phyloP scores from a whole-genome alignment of 768 basidiomycete genomes.

The Cystobasidium onofrii region DNA sequence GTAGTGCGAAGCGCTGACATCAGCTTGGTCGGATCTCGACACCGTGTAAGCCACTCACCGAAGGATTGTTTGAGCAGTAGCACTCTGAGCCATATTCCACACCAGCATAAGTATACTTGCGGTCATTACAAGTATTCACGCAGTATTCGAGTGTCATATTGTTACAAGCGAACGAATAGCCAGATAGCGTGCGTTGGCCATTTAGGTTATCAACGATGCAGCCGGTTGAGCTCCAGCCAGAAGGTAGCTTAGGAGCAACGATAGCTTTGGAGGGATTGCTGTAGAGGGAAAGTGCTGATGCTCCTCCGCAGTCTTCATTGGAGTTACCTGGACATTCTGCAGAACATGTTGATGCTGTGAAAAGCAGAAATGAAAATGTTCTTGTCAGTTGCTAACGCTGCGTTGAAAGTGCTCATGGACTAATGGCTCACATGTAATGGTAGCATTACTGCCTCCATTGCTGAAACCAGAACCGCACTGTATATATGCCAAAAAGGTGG shows the following conservation, averaged over 20 bases:
- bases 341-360: not conserved
- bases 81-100: not conserved
- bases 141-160: slow-evolving; percentile 3
- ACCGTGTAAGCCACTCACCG: not conserved
- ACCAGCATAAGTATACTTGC: slow-evolving; percentile 4
- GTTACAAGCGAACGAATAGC: not conserved
- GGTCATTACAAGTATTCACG: not conserved
- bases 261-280: not conserved
- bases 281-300: slow-evolving; percentile 6
- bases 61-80: slow-evolving; percentile 8
- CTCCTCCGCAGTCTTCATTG: slow-evolving; percentile 8
- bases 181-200: not conserved
- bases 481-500: too few relatives aligned
- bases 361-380: too few relatives aligned
- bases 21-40: not conserved
- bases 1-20: not conserved
- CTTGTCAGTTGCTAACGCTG: too few relatives aligned
- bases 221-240: not conserved
- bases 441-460: slow-evolving; percentile 7
- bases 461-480: slow-evolving; percentile 17
- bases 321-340: not conserved
- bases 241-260: not conserved
- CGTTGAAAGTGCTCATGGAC: too few relatives aligned
- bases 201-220: not conserved
- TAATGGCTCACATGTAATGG: not conserved